phyloP scores from a whole-genome alignment of 225 moss, liverwort and hornwort species.

The Sphagnum contortum region DNA sequence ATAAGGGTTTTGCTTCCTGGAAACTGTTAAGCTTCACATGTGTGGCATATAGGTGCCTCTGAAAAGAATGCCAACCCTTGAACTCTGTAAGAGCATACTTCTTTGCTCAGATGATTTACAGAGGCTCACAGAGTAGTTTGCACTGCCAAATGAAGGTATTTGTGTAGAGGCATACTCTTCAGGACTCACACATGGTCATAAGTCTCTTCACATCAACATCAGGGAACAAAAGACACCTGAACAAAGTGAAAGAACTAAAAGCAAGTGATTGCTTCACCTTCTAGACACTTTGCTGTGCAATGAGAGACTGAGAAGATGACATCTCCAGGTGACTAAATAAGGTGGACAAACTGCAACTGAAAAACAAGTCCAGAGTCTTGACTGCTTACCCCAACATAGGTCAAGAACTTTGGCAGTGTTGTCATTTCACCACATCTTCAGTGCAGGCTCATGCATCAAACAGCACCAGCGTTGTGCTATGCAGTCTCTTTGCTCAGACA shows the following conservation, averaged over 20 bases:
- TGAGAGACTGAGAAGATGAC: too few relatives aligned
- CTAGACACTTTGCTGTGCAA: neutral
- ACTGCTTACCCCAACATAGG: slow-evolving; percentile 66
- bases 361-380: neutral
- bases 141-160: slow-evolving; percentile 36
- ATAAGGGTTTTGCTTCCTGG: too few relatives aligned
- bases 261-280: neutral
- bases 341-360: neutral
- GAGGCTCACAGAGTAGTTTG: too few relatives aligned
- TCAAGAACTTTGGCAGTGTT: slow-evolving; percentile 70
- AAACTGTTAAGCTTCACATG: too few relatives aligned
- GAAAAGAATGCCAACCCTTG: too few relatives aligned
- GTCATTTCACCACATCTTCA: slow-evolving; percentile 74
- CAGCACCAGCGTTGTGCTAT: slow-evolving; percentile 83
- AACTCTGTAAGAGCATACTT: too few relatives aligned
- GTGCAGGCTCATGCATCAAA: slow-evolving; percentile 85
- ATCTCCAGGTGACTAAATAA: too few relatives aligned
- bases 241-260: neutral
- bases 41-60: too few relatives aligned
- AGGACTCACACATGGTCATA: slow-evolving; percentile 57
- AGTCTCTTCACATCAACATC: neutral
- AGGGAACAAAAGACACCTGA: neutral
- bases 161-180: slow-evolving; percentile 80
- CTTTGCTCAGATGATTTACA: too few relatives aligned
- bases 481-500: slow-evolving; percentile 11